Evolutionary conservation across 495 filamentous ascomycete genomes (phyloP).

Genomic region (Penicilliopsis zonata): DNA sequence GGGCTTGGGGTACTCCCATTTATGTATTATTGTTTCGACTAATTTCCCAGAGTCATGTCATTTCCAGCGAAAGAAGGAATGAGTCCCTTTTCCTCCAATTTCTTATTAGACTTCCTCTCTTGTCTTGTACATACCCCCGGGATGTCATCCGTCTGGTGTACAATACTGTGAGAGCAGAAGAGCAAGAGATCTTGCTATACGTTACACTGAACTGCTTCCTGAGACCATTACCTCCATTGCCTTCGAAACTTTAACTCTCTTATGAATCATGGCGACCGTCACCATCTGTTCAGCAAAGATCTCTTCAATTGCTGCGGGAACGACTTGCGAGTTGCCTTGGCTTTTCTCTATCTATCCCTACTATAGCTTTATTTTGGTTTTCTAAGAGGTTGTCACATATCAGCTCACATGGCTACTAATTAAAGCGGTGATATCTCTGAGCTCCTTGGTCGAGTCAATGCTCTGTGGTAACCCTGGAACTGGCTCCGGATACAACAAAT

Average conservation of each 20-base stretch:
- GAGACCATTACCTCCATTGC: too few relatives aligned
- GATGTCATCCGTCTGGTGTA: conserved; percentile 34
- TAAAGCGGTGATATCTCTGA: conserved; percentile 24
- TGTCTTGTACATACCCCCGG: conserved; percentile 40
- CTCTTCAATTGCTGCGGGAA: too few relatives aligned
- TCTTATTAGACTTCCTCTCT: conserved; percentile 34
- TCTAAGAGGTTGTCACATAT: too few relatives aligned
- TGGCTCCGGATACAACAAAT: conserved; percentile 27
- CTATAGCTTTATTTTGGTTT: too few relatives aligned
- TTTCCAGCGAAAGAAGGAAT: conserved; percentile 37
- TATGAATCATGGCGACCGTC: too few relatives aligned
- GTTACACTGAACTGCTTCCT: conserved; percentile 9
- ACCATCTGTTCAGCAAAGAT: too few relatives aligned
- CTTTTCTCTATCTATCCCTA: too few relatives aligned
- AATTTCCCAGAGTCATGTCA: conserved; percentile 34
- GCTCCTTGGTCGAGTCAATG: conserved; percentile 13
- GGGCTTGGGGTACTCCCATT: conserved; percentile 25
- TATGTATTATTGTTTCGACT: conserved; percentile 41
- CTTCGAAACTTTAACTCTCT: too few relatives aligned
- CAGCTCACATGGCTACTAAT: conserved; percentile 15
- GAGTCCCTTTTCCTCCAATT: conserved; percentile 24
- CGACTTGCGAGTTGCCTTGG: too few relatives aligned
- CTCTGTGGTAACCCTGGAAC: conserved; percentile 14
- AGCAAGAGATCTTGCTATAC: conserved; percentile 34
- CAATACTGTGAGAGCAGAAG: conserved; percentile 34